Conservation (phyloP, 768 basidiomycete genomes). For the Podaxis carcinomalis region DNA sequence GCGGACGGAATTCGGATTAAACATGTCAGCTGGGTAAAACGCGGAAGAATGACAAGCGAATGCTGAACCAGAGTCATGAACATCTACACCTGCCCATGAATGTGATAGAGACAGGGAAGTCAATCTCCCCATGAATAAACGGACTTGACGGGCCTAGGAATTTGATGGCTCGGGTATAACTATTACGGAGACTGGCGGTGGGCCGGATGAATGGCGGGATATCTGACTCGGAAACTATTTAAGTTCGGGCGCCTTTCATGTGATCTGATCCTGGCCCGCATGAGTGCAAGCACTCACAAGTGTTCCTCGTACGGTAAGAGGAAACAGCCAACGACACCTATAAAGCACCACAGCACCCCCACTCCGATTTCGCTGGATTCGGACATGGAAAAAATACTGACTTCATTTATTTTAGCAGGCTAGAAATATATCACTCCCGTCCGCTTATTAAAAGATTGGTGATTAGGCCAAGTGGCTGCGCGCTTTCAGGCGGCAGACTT, state of each 20-base stretch:
- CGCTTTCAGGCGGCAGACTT: neutral
- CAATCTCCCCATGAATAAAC: neutral
- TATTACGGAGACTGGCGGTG: neutral
- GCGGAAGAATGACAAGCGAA: constrained; percentile 10
- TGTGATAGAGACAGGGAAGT: neutral
- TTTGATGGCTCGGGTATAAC: neutral
- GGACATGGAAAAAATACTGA: neutral
- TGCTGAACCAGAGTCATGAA: neutral
- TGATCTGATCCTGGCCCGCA: neutral
- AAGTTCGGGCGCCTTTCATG: neutral
- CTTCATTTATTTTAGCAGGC: neutral
- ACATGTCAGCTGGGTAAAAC: constrained; percentile 19
- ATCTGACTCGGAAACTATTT: neutral
- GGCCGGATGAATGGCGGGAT: neutral
- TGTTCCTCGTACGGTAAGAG: no score
- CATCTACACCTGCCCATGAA: neutral
- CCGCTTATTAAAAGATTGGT: neutral
- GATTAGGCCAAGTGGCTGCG: neutral
- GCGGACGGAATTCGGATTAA: constrained; percentile 24
- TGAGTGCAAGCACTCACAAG: neutral
- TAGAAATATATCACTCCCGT: neutral
- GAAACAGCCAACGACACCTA: no score
- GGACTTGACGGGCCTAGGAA: constrained; percentile 1
- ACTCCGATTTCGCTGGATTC: no score
- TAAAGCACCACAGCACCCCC: no score